Conservation (phyloP, 1,284 basidiomycete species). For the Cystobasidiaceae sp. region DNA sequence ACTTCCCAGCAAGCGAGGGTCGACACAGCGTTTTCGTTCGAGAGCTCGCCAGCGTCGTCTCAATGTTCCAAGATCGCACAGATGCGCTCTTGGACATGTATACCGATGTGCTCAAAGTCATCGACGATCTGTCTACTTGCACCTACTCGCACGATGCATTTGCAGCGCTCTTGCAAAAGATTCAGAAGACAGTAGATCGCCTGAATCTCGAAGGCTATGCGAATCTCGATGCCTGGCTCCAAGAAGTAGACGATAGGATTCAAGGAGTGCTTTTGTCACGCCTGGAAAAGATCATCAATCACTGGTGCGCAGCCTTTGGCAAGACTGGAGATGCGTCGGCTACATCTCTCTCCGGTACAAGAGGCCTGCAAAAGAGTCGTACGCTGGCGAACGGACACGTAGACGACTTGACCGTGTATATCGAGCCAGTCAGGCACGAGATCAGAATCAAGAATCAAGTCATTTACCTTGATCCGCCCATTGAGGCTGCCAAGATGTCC, state of each 20-base stretch:
- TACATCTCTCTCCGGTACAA: no score
- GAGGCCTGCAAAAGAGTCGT: no score
- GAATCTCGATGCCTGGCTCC: slow-evolving; percentile 92
- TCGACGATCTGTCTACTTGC: slow-evolving; percentile 83
- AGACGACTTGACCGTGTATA: not conserved
- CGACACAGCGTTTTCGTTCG: slow-evolving; percentile 88
- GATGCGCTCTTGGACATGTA: slow-evolving; percentile 88
- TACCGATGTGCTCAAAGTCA: slow-evolving; percentile 71
- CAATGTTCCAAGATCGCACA: slow-evolving; percentile 80
- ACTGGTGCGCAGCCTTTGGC: slow-evolving; percentile 81
- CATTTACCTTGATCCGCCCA: slow-evolving; percentile 95
- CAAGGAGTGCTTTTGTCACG: slow-evolving; percentile 75
- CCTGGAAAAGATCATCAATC: slow-evolving; percentile 69
- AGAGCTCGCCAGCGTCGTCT: slow-evolving; percentile 88
- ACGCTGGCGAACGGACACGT: no score
- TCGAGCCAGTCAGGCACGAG: slow-evolving; percentile 63
- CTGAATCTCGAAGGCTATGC: slow-evolving; percentile 94
- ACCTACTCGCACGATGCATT: slow-evolving; percentile 78
- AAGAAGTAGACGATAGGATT: slow-evolving; percentile 78
- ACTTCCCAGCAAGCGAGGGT: slow-evolving; percentile 68
- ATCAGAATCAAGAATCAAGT: slow-evolving; percentile 97
- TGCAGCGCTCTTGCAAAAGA: slow-evolving; percentile 64
- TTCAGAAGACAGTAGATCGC: slow-evolving; percentile 88
- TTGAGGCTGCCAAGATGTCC: slow-evolving; percentile 83
- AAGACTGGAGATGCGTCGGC: no score